Percentiles rank a stretch among this genome's conserved stretches.
These are phyloP conservation scores for Cucumis sativus DNA, from an alignment of 306 rosid genomes.

Conservation along the genomic window DNA sequence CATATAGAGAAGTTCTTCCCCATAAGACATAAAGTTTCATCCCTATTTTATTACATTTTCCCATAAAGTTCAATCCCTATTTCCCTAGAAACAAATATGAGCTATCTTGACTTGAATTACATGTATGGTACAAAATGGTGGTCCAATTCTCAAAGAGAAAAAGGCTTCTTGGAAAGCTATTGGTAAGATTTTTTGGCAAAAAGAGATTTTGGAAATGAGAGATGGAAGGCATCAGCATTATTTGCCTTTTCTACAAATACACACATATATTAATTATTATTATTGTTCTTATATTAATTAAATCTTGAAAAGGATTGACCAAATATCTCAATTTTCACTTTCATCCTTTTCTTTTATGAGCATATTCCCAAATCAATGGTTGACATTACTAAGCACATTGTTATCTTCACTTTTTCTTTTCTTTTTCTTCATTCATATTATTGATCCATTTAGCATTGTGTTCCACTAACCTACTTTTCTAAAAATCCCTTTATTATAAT, in stretches of 20 bases:
- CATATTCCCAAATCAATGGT: constrained; percentile 4
- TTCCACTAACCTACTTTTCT: background rate
- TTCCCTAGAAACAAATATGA: background rate
- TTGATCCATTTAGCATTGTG: background rate
- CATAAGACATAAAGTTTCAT: too few relatives aligned
- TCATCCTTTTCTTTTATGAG: background rate
- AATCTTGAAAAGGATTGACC: background rate
- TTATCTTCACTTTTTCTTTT: background rate
- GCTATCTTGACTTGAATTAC: background rate
- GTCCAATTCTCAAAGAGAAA: background rate
- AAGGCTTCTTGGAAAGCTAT: background rate
- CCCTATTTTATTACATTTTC: background rate
- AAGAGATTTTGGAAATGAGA: background rate
- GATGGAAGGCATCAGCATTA: background rate
- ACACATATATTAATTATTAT: too few relatives aligned
- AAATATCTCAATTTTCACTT: background rate
- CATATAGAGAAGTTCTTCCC: too few relatives aligned
- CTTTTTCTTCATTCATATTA: background rate
- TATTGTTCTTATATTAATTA: too few relatives aligned
- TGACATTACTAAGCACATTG: background rate
- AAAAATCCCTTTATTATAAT: background rate
- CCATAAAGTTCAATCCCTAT: background rate
- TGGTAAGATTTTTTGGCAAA: background rate
- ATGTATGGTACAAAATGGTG: background rate
- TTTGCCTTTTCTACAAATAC: too few relatives aligned